These are phyloP conservation scores for Chytriomyces confervae DNA, from an alignment of 192 early-diverging fungal genomes.

Conservation along the genomic window DNA sequence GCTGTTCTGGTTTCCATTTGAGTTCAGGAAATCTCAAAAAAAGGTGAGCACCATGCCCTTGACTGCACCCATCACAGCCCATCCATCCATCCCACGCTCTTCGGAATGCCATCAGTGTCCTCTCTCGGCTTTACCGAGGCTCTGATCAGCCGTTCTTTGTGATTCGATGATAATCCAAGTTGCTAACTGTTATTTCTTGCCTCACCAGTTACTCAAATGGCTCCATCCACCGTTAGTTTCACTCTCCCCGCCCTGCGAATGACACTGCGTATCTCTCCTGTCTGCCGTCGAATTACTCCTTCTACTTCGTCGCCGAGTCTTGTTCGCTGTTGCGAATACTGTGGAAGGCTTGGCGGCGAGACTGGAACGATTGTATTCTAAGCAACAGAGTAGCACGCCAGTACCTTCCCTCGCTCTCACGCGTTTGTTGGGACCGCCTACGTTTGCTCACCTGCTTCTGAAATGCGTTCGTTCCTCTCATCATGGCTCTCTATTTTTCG, in stretches of 20 bases:
- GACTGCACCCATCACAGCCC: neutral
- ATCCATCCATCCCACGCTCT: neutral
- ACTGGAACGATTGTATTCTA: neutral
- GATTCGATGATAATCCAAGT: neutral
- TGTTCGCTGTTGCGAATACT: neutral
- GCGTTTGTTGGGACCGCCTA: neutral
- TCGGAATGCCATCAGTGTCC: neutral
- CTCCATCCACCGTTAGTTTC: neutral
- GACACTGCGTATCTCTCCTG: neutral
- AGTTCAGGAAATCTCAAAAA: too few species aligned
- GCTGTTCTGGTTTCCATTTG: too few species aligned
- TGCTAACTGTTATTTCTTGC: too few species aligned
- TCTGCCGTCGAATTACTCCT: neutral
- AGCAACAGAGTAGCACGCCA: constrained; percentile 24
- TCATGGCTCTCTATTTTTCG: neutral
- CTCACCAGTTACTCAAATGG: neutral
- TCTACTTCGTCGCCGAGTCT: neutral
- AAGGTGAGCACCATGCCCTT: neutral
- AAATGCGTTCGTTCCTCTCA: neutral
- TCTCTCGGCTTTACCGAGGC: neutral
- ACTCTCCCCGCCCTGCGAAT: neutral
- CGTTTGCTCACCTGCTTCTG: constrained; percentile 21
- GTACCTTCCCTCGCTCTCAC: neutral
- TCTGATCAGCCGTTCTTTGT: neutral
- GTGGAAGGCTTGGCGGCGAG: neutral